Evolutionary conservation across 1,139 yeast genomes (phyloP).

Genomic region (Oligophagozyma castellii): DNA sequence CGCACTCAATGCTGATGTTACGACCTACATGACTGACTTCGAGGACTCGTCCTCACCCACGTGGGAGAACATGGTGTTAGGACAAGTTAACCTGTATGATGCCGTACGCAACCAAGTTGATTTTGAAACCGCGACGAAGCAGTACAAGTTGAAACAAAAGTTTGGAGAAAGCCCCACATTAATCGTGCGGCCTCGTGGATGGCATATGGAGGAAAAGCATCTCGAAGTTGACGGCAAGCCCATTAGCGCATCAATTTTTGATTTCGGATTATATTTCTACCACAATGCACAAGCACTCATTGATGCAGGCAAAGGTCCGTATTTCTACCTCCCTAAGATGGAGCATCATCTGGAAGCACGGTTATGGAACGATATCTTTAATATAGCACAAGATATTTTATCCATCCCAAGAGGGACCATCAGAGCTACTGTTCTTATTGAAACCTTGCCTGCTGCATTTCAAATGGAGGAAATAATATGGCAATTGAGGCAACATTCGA

Average conservation of each 20-base stretch:
- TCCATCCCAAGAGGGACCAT: conserved; percentile 52
- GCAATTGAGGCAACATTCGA: conserved; percentile 48
- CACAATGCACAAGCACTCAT: conserved; percentile 48
- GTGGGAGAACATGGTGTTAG: conserved; percentile 73
- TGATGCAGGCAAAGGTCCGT: conserved; percentile 52
- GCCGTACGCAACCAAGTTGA: conserved; percentile 56
- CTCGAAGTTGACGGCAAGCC: conserved; percentile 57
- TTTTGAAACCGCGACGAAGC: conserved; percentile 36
- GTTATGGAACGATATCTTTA: conserved; percentile 59
- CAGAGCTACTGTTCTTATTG: conserved; percentile 55
- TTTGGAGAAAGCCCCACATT: conserved; percentile 50
- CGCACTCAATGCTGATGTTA: conserved; percentile 75
- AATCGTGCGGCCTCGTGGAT: conserved; percentile 73
- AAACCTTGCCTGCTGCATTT: conserved; percentile 55
- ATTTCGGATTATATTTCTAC: conserved; percentile 59
- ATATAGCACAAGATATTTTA: conserved; percentile 50
- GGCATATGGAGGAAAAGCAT: conserved; percentile 68
- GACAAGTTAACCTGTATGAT: conserved; percentile 83
- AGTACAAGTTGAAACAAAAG: conserved; percentile 32
- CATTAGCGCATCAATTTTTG: conserved; percentile 58
- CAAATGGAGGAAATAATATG: conserved; percentile 57
- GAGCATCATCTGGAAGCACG: conserved; percentile 62
- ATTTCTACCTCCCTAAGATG: conserved; percentile 63
- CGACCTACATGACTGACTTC: conserved; percentile 86
- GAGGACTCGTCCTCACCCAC: conserved; percentile 93